Conservation (phyloP, 768 basidiomycete genomes). For the Tephrocybe rancida region DNA sequence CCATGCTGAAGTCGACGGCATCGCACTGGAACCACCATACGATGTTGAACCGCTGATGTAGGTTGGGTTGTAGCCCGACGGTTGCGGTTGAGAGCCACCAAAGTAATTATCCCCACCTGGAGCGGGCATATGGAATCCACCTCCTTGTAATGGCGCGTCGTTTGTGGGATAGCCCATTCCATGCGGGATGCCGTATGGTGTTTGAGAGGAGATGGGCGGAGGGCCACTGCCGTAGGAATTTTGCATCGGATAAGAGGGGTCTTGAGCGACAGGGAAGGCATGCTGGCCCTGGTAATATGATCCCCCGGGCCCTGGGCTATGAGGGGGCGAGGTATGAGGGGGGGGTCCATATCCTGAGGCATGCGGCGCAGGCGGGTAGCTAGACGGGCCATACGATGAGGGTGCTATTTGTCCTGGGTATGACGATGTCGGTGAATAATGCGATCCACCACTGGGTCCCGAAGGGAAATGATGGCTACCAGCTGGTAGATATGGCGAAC, state of each 20-base stretch:
- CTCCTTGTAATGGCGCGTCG: constrained; percentile 6
- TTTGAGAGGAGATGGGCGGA: constrained; percentile 7
- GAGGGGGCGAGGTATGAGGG: constrained; percentile 22
- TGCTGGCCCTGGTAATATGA: constrained; percentile 16
- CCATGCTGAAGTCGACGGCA: constrained; percentile 21
- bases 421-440: constrained; percentile 17
- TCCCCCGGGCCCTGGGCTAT: constrained; percentile 19
- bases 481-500: constrained; percentile 22
- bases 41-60: constrained; percentile 15
- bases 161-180: constrained; percentile 8
- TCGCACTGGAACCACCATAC: constrained; percentile 16
- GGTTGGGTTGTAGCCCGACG: constrained; percentile 17
- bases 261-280: constrained; percentile 16
- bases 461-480: constrained; percentile 11
- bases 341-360: constrained; percentile 14
- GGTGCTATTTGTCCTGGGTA: constrained; percentile 18
- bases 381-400: constrained; percentile 14
- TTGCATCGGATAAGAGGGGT: constrained; percentile 28
- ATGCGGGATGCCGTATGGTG: constrained; percentile 9
- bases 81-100: constrained; percentile 15
- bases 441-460: constrained; percentile 5
- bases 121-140: constrained; percentile 26
- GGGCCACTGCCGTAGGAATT: constrained; percentile 12
- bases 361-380: constrained; percentile 13
- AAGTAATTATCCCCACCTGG: constrained; percentile 21